Evolutionary conservation across 2,329 filamentous ascomycete species (phyloP).

Genomic region (Aspergillus puulaauensis): DNA sequence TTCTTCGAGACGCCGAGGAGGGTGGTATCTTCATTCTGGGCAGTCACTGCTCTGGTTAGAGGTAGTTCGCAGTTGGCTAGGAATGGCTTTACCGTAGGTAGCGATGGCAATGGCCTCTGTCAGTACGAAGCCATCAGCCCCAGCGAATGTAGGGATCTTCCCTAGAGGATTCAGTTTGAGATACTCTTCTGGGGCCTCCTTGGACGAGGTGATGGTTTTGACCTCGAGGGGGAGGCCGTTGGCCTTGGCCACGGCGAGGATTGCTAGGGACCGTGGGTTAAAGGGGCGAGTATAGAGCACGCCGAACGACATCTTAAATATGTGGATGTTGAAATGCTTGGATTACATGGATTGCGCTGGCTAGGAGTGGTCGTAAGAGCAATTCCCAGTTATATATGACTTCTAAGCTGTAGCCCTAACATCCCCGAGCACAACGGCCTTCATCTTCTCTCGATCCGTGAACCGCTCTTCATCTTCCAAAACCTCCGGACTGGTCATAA

Average conservation of each 20-base stretch:
- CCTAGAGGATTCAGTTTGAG: slow-evolving; percentile 9
- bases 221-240: slow-evolving; percentile 8
- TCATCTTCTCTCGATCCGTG: neutral
- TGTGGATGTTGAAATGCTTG: neutral
- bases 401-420: neutral
- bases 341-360: too few relatives aligned
- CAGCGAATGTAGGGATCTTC: slow-evolving; percentile 13
- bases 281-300: neutral
- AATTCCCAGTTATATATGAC: too few relatives aligned
- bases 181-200: neutral
- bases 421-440: neutral
- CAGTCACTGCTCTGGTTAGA: slow-evolving; percentile 4
- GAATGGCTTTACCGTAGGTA: slow-evolving; percentile 4
- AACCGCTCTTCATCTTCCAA: neutral
- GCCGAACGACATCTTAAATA: neutral
- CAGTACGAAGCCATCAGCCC: slow-evolving; percentile 9
- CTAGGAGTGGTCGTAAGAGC: neutral
- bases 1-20: slow-evolving; percentile 8
- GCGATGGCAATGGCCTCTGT: slow-evolving; percentile 12
- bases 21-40: slow-evolving; percentile 9
- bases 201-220: neutral
- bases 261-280: slow-evolving; percentile 9
- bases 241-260: slow-evolving; percentile 10
- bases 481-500: neutral
- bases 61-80: neutral